Evolutionary conservation across 352 stramenopile genomes (phyloP).

Genomic region (Globisporangium acanthophoron): DNA sequence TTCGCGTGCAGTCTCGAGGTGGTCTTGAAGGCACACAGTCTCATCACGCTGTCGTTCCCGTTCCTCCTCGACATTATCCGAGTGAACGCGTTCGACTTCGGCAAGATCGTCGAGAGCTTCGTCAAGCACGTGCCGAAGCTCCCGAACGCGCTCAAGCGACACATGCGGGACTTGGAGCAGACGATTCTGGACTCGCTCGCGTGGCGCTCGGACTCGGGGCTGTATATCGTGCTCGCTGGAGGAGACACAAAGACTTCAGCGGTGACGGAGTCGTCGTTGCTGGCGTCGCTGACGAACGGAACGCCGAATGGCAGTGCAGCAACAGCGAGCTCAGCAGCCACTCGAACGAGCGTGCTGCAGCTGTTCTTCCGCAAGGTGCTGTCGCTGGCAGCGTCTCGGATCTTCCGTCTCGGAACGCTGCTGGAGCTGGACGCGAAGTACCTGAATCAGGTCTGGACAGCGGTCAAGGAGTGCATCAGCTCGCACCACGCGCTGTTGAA

Average conservation of each 20-base stretch:
- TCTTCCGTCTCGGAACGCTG: constrained; percentile 64
- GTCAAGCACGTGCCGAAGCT: constrained; percentile 76
- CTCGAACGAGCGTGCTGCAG: constrained; percentile 54
- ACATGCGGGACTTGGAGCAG: constrained; percentile 85
- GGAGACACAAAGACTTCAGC: constrained; percentile 16
- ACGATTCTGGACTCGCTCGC: constrained; percentile 73
- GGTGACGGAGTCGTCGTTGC: constrained; percentile 1
- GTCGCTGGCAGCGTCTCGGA: constrained; percentile 71
- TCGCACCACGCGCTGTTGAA: constrained; percentile 51
- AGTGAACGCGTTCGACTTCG: constrained; percentile 85
- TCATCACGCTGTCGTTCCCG: constrained; percentile 83
- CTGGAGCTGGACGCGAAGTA: constrained; percentile 68
- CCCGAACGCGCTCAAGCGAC: constrained; percentile 69
- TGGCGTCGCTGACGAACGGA: constrained; percentile 13
- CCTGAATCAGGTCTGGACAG: constrained; percentile 85
- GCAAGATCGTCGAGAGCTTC: constrained; percentile 84
- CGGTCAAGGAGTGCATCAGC: constrained; percentile 77
- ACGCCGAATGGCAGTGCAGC: constrained; percentile 1
- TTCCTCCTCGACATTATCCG: constrained; percentile 67
- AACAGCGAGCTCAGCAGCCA: not conserved
- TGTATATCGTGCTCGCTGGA: constrained; percentile 53
- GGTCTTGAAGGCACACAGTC: constrained; percentile 75
- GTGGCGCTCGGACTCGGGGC: constrained; percentile 65
- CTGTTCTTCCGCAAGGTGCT: constrained; percentile 86
- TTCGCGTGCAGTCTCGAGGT: constrained; percentile 85